Percentiles rank a stretch among this genome's conserved stretches.
phyloP scores from a whole-genome alignment of 495 filamentous ascomycete species.

The Xylaria bambusicola region DNA sequence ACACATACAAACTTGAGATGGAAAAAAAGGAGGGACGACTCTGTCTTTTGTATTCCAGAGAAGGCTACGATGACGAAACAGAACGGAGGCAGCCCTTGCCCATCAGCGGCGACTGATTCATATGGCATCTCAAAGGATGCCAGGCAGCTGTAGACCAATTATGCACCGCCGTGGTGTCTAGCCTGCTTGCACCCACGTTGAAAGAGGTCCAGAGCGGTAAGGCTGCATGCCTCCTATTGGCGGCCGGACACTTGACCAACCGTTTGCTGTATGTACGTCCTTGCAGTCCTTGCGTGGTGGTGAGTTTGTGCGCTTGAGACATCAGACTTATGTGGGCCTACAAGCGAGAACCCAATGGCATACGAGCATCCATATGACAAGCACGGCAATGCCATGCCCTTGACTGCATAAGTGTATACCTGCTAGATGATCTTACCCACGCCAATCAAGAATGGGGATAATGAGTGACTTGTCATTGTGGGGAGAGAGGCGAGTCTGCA shows the following conservation, averaged over 20 bases:
- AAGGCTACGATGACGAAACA: background rate
- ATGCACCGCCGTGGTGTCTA: too few species aligned
- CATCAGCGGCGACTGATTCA: background rate
- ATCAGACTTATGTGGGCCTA: slow-evolving; percentile 1
- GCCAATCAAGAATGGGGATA: too few species aligned
- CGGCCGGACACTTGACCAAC: background rate
- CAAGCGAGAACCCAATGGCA: background rate
- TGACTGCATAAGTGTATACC: too few species aligned
- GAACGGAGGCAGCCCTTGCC: background rate
- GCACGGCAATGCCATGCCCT: slow-evolving; percentile 4
- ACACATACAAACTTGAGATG: background rate
- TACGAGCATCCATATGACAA: background rate
- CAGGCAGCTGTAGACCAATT: background rate
- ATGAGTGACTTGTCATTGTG: background rate
- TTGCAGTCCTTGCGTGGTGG: too few species aligned
- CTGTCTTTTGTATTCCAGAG: background rate
- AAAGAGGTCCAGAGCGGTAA: background rate
- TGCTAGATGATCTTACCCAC: too few species aligned
- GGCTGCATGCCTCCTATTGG: background rate
- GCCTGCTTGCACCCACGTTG: background rate
- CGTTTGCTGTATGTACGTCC: background rate
- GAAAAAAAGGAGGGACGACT: background rate
- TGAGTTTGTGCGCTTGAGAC: too few species aligned
- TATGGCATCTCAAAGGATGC: background rate
- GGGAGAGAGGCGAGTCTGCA: background rate